Evolutionary conservation across 495 filamentous ascomycete species (phyloP).

Genomic region (Aspergillus ostianus): DNA sequence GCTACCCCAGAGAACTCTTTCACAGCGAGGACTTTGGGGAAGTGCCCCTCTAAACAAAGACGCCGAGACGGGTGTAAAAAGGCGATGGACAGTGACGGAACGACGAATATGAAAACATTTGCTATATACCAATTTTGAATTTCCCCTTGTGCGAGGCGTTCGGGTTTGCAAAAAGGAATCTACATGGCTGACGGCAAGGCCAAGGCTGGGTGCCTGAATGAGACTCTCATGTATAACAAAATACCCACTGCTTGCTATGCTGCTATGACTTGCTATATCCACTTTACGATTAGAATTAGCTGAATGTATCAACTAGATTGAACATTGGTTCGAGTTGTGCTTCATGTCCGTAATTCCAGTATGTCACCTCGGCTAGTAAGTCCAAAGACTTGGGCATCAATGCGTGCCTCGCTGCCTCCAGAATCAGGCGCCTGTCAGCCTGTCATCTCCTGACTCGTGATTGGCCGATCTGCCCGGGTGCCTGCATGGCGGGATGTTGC

Average conservation of each 20-base stretch:
- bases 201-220: neutral
- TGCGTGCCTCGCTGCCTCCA: neutral
- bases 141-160: neutral
- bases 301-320: neutral
- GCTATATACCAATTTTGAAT: neutral
- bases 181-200: neutral
- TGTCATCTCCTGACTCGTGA: neutral
- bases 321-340: neutral
- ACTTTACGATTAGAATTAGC: neutral
- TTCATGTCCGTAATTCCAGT: neutral
- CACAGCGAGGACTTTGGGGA: constrained; percentile 46
- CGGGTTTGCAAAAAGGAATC: neutral
- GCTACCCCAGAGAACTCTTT: constrained; percentile 34
- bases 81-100: constrained; percentile 48
- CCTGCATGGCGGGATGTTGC: constrained; percentile 2
- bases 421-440: no score
- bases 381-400: neutral
- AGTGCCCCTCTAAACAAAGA: constrained; percentile 35
- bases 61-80: constrained; percentile 29
- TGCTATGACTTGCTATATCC: neutral
- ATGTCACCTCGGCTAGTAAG: no score
- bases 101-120: constrained; percentile 30
- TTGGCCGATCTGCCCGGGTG: constrained; percentile 3
- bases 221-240: no score
- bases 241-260: no score